A percentile compares a stretch with the other conserved stretches of the same genome.
phyloP scores from a whole-genome alignment of 495 filamentous ascomycete species.

The Penicillium psychrofluorescens region DNA sequence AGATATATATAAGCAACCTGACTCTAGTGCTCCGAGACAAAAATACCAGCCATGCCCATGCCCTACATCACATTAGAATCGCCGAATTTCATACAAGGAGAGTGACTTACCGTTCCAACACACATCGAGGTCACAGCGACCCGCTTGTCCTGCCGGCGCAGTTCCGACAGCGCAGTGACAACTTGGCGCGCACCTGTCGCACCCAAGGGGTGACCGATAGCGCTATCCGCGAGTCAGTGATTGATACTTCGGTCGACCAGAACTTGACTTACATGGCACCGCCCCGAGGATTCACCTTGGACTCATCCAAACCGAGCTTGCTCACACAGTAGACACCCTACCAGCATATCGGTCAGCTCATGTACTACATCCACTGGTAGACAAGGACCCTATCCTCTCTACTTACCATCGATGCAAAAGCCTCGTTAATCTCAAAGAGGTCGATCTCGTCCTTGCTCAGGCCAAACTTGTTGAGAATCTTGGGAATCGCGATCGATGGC shows the following conservation, averaged over 20 bases:
- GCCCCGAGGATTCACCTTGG: constrained; percentile 86
- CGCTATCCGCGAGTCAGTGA: constrained; percentile 12
- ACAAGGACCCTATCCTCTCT: neutral
- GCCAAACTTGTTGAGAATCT: constrained; percentile 74
- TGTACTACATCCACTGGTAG: too few species aligned
- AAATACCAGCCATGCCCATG: constrained; percentile 50
- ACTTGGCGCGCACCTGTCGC: constrained; percentile 75
- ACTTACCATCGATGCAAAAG: constrained; percentile 85
- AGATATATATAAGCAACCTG: neutral
- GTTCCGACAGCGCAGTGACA: constrained; percentile 75
- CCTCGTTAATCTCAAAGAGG: constrained; percentile 92
- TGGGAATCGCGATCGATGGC: constrained; percentile 85
- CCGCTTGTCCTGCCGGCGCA: constrained; percentile 69
- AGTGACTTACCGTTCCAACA: constrained; percentile 59
- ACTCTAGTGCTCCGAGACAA: constrained; percentile 43
- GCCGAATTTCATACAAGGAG: neutral
- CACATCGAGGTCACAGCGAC: constrained; percentile 81
- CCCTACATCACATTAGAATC: constrained; percentile 25
- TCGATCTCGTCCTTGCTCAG: constrained; percentile 77
- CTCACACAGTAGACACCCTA: constrained; percentile 76
- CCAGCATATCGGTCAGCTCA: too few species aligned
- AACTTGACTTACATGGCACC: constrained; percentile 54
- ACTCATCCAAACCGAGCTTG: constrained; percentile 64
- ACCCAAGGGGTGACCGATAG: constrained; percentile 76
- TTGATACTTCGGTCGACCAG: too few species aligned